Evolutionary conservation across 2,329 filamentous ascomycete genomes (phyloP), one percentile per base, ranked within the genome.

Genomic region (Parafenestella ontariensis): DNA sequence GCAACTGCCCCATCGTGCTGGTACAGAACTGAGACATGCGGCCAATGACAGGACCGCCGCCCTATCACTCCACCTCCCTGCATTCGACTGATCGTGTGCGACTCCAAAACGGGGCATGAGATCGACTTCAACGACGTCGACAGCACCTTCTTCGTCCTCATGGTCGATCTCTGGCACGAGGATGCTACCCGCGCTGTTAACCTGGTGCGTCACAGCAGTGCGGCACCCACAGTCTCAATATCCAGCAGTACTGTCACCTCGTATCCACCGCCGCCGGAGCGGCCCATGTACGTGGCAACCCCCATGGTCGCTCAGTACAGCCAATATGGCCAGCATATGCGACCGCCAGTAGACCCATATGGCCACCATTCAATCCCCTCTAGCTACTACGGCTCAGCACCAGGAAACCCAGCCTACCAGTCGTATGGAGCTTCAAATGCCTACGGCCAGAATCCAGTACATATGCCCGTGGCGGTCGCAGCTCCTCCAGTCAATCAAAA

Each of bases 51-150:
- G 90, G 95, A 99, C 76, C 90, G 95, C 62, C 86, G 95, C 61
- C 95, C 95, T 23, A 97, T 99, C 66, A 98, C 95, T 24, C 94
- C 95, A 13, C 95, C 95, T 20, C 94, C 95, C 3, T 97, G 94
- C 76, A 89, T 98, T 47, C 86, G 89, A 60, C 84, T 98, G 11
- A 83, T 95, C 34, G 89, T 98, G 46, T 87, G 84, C 57, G 91
- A 97, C 74, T 80, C 84, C 37, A 77, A 78, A 15, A 93, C 91
- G 0, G 88, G 90, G 20, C 88, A 91, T 69, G 92, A 96, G 73
- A 85, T 96, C 39, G 89, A 95, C 73, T 89, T 88, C 79, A 89
- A 87, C 70, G 87, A 91, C 49, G 87, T 89, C 49, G 86, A 89
- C 59, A 86, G 86, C 57, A 84, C 84, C 10, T 88, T 86, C 71